These are phyloP conservation scores for Fusarium armeniacum DNA, from an alignment of 2,329 filamentous ascomycete species.

Conservation along the genomic window DNA sequence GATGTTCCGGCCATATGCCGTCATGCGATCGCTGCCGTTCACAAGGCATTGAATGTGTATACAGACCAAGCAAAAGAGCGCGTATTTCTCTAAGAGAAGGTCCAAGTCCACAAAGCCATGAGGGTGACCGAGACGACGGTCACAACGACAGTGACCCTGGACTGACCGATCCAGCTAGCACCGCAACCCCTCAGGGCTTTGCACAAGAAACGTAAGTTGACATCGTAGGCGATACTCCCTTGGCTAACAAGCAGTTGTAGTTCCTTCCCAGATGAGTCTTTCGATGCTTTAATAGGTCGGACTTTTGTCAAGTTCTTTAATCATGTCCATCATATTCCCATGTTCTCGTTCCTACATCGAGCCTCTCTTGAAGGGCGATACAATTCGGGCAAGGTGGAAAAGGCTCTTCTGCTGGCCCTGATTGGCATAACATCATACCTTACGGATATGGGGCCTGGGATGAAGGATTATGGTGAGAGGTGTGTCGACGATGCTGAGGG, in stretches of 20 bases:
- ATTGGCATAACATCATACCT: slow-evolving; percentile 70
- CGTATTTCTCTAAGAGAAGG: slow-evolving; percentile 48
- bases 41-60: slow-evolving; percentile 69
- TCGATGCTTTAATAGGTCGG: slow-evolving; percentile 65
- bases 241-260: slow-evolving; percentile 49
- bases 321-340: slow-evolving; percentile 71
- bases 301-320: slow-evolving; percentile 71
- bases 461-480: slow-evolving; percentile 65
- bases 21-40: slow-evolving; percentile 65
- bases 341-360: slow-evolving; percentile 71
- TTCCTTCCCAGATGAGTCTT: slow-evolving; percentile 57
- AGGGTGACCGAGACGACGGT: slow-evolving; percentile 54
- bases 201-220: slow-evolving; percentile 54
- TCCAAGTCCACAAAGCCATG: slow-evolving; percentile 54
- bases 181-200: slow-evolving; percentile 54
- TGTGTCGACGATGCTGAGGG: slow-evolving; percentile 69
- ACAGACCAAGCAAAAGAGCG: slow-evolving; percentile 63
- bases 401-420: slow-evolving; percentile 66
- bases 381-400: slow-evolving; percentile 69
- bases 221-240: neutral
- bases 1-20: slow-evolving; percentile 70
- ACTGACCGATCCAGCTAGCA: slow-evolving; percentile 54
- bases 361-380: slow-evolving; percentile 72
- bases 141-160: slow-evolving; percentile 55
- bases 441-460: slow-evolving; percentile 67